Base-by-base conservation (phyloP, 192 early-diverging fungal genomes). In the Mortierella claussenii region DNA sequence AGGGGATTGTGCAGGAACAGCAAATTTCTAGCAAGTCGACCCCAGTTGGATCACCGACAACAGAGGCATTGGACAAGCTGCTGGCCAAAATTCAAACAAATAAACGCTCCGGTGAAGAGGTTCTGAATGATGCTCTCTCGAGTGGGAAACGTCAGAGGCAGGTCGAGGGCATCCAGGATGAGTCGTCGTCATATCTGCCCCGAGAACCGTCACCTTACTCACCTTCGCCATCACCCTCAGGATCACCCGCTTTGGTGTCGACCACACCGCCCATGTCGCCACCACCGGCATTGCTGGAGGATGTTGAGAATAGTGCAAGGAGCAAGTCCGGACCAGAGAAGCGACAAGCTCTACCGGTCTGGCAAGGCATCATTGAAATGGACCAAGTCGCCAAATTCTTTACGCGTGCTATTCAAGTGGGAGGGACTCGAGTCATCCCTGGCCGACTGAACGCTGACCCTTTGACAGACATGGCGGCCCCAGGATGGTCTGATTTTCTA, bases 341-440 rank as follows among this genome's bases (percentile, higher is more conserved):
- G 10, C 12, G 11, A 8, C 26, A 60, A 17, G 32, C 20, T 10
- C 46, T 65, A 3, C 36, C 69, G 2, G 60, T 80, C 11, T 94
- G 92, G 92, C 61, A 76, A 20, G 92, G 92, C 6, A 65, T 68
- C 2, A 56, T 91, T 17, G 76, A 80, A 18, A 92, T 92, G 91
- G 86, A 81, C 0, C 82, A 88, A 24, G 89, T 93, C 15, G 85
- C 84, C 1, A 80, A 79, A 47, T 89, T 94, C 54, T 65, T 63
- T 9, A 86, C 86, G 0, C 32, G 55, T 3, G 89, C 88, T 5
- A 43, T 61, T n/a, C 91, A 92, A 70, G 78, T 92, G 18, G 88
- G 85, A 6, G 90, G 90, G 4, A 60, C 28, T 21, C 65, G 80
- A 40, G 49, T 53, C 13, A 60, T 89, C 24, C 68, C 74, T 30